Percentiles rank a stretch among this genome's conserved stretches.
Conservation (phyloP, 73 alveolate species). For the Tetrahymena borealis region DNA sequence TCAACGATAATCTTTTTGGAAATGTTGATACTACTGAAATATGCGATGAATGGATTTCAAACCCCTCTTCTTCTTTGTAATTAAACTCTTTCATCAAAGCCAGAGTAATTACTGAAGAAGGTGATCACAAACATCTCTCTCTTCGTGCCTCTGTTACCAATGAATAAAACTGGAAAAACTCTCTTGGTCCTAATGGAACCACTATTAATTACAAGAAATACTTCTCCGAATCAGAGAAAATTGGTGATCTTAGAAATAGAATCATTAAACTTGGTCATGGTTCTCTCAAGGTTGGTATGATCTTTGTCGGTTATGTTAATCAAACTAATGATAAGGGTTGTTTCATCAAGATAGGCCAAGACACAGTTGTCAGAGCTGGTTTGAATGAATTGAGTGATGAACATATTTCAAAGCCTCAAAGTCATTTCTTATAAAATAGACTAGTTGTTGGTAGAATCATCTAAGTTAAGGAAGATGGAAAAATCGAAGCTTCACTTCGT, state of each 20-base stretch:
- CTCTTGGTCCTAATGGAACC: neutral
- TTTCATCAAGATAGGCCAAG: neutral
- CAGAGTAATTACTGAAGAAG: neutral
- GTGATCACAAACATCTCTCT: neutral
- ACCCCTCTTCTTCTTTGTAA: neutral
- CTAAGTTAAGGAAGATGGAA: neutral
- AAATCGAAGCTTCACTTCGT: neutral
- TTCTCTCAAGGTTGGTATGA: neutral
- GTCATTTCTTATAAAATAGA: neutral
- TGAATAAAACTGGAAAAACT: neutral
- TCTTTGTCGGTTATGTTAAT: neutral
- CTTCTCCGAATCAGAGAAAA: neutral
- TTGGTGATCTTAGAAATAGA: conserved; percentile 1
- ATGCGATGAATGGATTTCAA: neutral
- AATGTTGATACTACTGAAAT: neutral
- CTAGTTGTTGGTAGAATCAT: neutral
- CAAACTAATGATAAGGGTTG: neutral
- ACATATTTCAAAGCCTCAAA: neutral
- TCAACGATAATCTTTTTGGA: neutral
- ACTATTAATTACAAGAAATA: neutral
- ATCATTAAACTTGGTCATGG: neutral
- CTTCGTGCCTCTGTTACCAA: neutral
- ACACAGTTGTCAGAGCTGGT: neutral
- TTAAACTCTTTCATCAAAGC: neutral
- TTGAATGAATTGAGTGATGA: neutral